These are phyloP conservation scores for Coniophora puteana DNA, from an alignment of 1,284 basidiomycete genomes.

Conservation along the genomic window DNA sequence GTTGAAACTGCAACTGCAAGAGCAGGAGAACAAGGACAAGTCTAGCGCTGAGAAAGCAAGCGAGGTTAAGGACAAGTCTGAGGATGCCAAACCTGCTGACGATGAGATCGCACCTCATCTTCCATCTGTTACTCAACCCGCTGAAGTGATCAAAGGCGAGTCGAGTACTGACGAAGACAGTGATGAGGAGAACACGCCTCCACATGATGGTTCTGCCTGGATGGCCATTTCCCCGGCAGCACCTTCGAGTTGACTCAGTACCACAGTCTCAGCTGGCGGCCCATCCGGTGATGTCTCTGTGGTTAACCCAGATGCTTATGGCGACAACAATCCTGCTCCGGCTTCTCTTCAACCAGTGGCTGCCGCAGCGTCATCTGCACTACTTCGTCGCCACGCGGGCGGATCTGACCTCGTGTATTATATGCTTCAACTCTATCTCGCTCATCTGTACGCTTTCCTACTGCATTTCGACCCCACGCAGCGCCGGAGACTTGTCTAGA, in stretches of 20 bases:
- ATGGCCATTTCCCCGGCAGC: constrained; percentile 23
- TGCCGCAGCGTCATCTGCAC: constrained; percentile 20
- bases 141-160: constrained; percentile 28
- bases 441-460: constrained; percentile 49
- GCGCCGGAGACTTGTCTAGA: constrained; percentile 26
- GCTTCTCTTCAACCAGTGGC: constrained; percentile 8
- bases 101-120: constrained; percentile 7
- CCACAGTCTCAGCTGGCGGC: constrained; percentile 7
- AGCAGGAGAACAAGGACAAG: constrained; percentile 43
- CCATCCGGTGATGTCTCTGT: constrained; percentile 15
- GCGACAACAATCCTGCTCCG: constrained; percentile 14
- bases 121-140: constrained; percentile 12
- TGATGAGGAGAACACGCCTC: constrained; percentile 26
- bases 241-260: constrained; percentile 31
- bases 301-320: constrained; percentile 14
- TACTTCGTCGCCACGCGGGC: constrained; percentile 35
- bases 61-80: constrained; percentile 32
- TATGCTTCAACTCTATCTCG: constrained; percentile 45
- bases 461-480: constrained; percentile 33
- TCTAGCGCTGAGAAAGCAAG: constrained; percentile 29
- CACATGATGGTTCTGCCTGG: constrained; percentile 29
- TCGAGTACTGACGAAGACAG: constrained; percentile 26
- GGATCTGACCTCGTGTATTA: constrained; percentile 41
- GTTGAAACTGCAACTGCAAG: constrained; percentile 46
- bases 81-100: constrained; percentile 21